Base-by-base conservation (phyloP, 257 asterid genomes). In the Euphrasia confusa region DNA sequence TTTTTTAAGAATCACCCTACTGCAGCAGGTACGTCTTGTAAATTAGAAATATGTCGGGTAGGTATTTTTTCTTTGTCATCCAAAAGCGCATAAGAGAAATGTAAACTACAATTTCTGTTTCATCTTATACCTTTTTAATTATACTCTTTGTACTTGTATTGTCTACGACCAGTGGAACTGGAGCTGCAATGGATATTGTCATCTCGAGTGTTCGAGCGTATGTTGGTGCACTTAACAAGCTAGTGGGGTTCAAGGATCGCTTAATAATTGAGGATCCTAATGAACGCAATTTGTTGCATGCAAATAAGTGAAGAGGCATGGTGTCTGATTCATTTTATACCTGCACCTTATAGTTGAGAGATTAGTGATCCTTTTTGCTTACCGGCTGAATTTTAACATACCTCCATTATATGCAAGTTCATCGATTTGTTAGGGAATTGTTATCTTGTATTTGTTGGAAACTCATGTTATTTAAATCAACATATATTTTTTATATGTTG, bases 171-270 rank as follows among this genome's bases (percentile, higher is more conserved):
- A 92, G 98, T 72, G 98, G 97, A 62, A 88, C 83, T 28, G 97
- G 97, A 60, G 93, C 95, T 7, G 75, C 83, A 40, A 80, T 89
- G 97, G 98, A 92, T 73, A 84, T 92, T 15, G 98, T 88, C 18
- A 80, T 92, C 65, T 92, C 98, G 10, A 89, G 98, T 45, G 78
- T 92, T 52, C 80, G 98, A 60, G 98, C 98, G 57, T 92, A 92
- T 45, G 60, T 86, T 44, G 92, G 94, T 60, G 98, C 98, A 39
- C 82, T 92, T 53, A 92, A 92, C 88, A 92, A 89, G 95, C 77
- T 84, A 59, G 26, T 86, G 52, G 90, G 95, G 42, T 81, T 86
- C 68, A 71, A 68, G 64, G 72, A 74, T 65, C 83, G 80, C 53
- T 17, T 59, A 7, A 60, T 57, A 67, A 33, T 67, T 1, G 71